Evolutionary conservation across 2,329 filamentous ascomycete genomes (phyloP), one percentile per base, ranked within the genome.

Genomic region (Colletotrichum eremochloae): DNA sequence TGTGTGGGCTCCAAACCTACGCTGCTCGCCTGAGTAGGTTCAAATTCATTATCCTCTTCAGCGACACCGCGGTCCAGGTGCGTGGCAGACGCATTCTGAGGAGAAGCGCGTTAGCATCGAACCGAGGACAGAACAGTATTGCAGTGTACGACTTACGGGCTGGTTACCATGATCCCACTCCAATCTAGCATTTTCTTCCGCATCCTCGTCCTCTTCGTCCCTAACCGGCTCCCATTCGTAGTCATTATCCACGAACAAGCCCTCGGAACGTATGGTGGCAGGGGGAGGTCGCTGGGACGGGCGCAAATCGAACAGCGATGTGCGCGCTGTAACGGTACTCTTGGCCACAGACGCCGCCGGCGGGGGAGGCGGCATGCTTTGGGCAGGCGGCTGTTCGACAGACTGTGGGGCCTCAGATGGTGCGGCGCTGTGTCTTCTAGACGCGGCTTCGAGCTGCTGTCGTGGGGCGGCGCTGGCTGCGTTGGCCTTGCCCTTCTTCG

Each of bases 221-320:
- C 88, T 87, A 2, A 92, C 85, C 2, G 93, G 93, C 75, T 94
- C 92, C 93, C 93, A 96, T 67, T 86, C 84, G 56, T 87, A 85
- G 74, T 94, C 92, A 33, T 94, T 92, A 40, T 94, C 90, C n/a
- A 95, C 87, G 76, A 95, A 95, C 6, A 95, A 84, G 63, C 91
- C 91, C 66, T 94, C 90, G 0, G 90, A 88, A 70, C 90, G 86
- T 58, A 90, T 84, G 33, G 89, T 90, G 18, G 89, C 85, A 18
- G 87, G 85, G 20, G 88, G 87, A 3, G 86, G 86, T 42, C 84
- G 82, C 68, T 89, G 88, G 2, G 86, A 87, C 20, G 87, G 87
- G n/a, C 86, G 83, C 79, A 86, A 74, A 80, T 87, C 77, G 79
- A 86, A 81, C 74, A 75, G 69, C 8, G 75, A 74, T 62, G 71